Conservation (phyloP, 2,329 filamentous ascomycete species). For the Stachybotrys chartarum region DNA sequence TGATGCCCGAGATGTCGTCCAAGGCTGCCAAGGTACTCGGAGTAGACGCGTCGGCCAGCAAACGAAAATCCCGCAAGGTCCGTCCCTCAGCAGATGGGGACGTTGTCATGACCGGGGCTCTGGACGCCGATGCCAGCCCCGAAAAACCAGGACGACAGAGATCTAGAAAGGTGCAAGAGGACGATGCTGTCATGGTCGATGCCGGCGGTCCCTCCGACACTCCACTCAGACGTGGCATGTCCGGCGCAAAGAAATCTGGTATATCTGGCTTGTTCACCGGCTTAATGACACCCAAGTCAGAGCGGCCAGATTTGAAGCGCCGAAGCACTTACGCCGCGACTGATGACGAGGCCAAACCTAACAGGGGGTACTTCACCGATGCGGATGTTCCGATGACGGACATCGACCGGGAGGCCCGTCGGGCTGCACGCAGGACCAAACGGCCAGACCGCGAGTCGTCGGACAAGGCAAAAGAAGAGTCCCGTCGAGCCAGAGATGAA, state of each 20-base stretch:
- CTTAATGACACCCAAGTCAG: conserved; percentile 39
- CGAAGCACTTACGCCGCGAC: conserved; percentile 42
- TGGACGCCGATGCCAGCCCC: conserved; percentile 26
- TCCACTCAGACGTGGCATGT: conserved; percentile 24
- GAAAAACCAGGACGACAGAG: conserved; percentile 26
- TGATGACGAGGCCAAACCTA: conserved; percentile 36
- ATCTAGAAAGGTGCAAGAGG: conserved; percentile 25
- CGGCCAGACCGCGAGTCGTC: conserved; percentile 44
- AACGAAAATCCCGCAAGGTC: conserved; percentile 37
- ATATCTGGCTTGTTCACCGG: conserved; percentile 57
- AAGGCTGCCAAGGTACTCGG: conserved; percentile 78
- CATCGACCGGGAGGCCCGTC: conserved; percentile 53
- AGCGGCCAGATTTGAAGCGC: conserved; percentile 33
- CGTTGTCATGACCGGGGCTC: conserved; percentile 37
- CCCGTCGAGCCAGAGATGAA: conserved; percentile 49
- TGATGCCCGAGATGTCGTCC: conserved; percentile 54
- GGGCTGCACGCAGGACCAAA: conserved; percentile 53
- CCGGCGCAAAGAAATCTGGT: conserved; percentile 43
- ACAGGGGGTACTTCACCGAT: conserved; percentile 37
- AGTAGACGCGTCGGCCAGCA: conserved; percentile 35
- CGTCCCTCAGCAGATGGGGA: conserved; percentile 38
- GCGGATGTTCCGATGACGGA: conserved; percentile 42
- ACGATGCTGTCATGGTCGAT: conserved; percentile 32
- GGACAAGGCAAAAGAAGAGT: conserved; percentile 36
- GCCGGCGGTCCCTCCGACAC: conserved; percentile 21